These are phyloP conservation scores for Lachancea nothofagi DNA, from an alignment of 805 yeast species.

Conservation along the genomic window DNA sequence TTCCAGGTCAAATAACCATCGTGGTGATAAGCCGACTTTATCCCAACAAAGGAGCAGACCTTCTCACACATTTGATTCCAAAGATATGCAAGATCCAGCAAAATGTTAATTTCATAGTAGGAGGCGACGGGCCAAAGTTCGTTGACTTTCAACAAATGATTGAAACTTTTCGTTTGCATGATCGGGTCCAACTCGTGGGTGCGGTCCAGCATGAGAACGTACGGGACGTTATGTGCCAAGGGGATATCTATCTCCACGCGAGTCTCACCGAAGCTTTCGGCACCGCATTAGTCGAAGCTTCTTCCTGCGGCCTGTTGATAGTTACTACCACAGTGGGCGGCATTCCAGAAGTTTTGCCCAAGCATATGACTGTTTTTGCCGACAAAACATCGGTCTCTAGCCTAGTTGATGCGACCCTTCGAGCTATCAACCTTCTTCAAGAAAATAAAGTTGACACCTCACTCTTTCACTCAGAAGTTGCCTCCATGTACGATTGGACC, in stretches of 20 bases:
- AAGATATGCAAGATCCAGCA: constrained; percentile 59
- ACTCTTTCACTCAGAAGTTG: constrained; percentile 70
- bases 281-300: constrained; percentile 95
- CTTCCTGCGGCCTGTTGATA: constrained; percentile 87
- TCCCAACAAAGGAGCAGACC: constrained; percentile 95
- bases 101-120: constrained; percentile 73
- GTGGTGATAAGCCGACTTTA: constrained; percentile 88
- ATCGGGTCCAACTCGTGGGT: constrained; percentile 79
- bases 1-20: constrained; percentile 56
- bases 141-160: constrained; percentile 94
- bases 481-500: constrained; percentile 84
- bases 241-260: constrained; percentile 91
- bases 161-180: constrained; percentile 78
- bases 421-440: constrained; percentile 61
- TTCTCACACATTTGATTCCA: constrained; percentile 80
- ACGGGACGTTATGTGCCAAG: constrained; percentile 85
- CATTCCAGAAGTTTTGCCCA: constrained; percentile 91
- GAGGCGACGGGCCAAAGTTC: constrained; percentile 96
- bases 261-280: constrained; percentile 97
- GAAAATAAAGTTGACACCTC: constrained; percentile 61
- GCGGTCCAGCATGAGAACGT: constrained; percentile 89
- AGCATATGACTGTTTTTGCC: constrained; percentile 88
- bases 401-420: constrained; percentile 60
- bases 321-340: constrained; percentile 98
- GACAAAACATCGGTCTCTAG: constrained; percentile 77